A percentile compares a stretch with the other conserved stretches of the same genome.
Evolutionary conservation across 139 green algal species (phyloP).

Genomic region (Bryopsis sp.): DNA sequence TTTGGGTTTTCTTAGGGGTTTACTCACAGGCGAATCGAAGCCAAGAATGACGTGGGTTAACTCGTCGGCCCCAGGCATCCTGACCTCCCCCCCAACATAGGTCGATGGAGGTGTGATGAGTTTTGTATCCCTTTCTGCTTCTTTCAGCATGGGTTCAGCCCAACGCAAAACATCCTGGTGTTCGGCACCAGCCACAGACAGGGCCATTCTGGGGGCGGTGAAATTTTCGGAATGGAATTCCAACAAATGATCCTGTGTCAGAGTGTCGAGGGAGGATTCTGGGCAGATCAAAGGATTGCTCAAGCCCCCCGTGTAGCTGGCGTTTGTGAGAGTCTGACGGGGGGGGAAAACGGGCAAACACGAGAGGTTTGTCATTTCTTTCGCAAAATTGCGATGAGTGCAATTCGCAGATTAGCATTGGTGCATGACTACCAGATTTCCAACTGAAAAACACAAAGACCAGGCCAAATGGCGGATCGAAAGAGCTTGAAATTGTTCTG

Average conservation of each 20-base stretch:
- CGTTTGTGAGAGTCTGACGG: slow-evolving; percentile 45
- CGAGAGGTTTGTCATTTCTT: neutral
- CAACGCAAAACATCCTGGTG: slow-evolving; percentile 63
- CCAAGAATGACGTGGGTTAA: slow-evolving; percentile 53
- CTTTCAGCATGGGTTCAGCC: slow-evolving; percentile 51
- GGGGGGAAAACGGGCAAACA: neutral
- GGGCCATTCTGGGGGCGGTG: slow-evolving; percentile 63
- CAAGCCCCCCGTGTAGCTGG: slow-evolving; percentile 68
- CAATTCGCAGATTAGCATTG: too few species aligned
- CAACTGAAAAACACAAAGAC: too few species aligned
- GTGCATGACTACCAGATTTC: too few species aligned
- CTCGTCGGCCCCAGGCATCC: slow-evolving; percentile 11
- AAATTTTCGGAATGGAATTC: slow-evolving; percentile 51
- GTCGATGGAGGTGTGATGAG: slow-evolving; percentile 22
- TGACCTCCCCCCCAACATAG: slow-evolving; percentile 56
- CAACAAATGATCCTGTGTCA: slow-evolving; percentile 44
- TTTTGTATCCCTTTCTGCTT: neutral
- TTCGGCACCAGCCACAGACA: slow-evolving; percentile 72
- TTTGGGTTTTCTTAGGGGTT: too few species aligned
- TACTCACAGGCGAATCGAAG: slow-evolving; percentile 44
- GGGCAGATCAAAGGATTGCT: slow-evolving; percentile 65
- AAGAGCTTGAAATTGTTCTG: too few species aligned
- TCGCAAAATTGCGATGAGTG: too few species aligned
- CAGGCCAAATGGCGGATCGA: too few species aligned
- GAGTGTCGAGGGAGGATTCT: slow-evolving; percentile 23